These are phyloP conservation scores for Neopestalotiopsis sp. DNA, from an alignment of 2,329 filamentous ascomycete genomes.

Conservation along the genomic window DNA sequence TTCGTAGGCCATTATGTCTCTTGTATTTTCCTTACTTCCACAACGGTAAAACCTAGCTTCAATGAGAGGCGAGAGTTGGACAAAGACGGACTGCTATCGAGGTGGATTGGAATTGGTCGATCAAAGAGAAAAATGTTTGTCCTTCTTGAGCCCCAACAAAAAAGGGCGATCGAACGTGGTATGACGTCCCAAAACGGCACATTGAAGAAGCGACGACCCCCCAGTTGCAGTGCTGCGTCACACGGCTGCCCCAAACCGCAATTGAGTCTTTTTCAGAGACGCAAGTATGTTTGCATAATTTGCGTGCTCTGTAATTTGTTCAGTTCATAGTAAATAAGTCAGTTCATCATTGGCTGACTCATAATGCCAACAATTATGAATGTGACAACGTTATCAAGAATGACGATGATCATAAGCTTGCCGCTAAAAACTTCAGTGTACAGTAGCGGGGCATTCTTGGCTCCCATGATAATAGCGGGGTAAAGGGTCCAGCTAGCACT, in stretches of 20 bases:
- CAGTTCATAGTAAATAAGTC: too few relatives aligned
- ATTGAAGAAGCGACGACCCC: background rate
- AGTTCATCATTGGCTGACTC: background rate
- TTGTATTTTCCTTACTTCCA: background rate
- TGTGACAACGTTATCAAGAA: background rate
- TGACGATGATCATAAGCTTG: background rate
- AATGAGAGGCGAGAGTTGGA: background rate
- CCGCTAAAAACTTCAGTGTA: background rate
- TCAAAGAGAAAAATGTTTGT: background rate
- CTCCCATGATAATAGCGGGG: background rate
- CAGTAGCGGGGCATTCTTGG: background rate
- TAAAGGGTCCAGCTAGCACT: background rate
- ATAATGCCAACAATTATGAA: background rate
- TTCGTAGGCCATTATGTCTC: background rate
- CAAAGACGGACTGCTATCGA: background rate
- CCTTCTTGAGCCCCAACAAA: background rate
- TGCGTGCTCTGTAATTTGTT: too few relatives aligned
- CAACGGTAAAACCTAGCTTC: too few relatives aligned
- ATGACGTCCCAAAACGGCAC: background rate
- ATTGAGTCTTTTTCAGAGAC: too few relatives aligned
- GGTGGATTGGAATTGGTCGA: background rate
- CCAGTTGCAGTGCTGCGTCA: background rate
- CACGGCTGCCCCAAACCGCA: background rate
- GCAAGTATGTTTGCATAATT: too few relatives aligned
- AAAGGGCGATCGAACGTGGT: conserved; percentile 2